phyloP scores from a whole-genome alignment of 345 rosid genomes.

The Citrus cavaleriei region DNA sequence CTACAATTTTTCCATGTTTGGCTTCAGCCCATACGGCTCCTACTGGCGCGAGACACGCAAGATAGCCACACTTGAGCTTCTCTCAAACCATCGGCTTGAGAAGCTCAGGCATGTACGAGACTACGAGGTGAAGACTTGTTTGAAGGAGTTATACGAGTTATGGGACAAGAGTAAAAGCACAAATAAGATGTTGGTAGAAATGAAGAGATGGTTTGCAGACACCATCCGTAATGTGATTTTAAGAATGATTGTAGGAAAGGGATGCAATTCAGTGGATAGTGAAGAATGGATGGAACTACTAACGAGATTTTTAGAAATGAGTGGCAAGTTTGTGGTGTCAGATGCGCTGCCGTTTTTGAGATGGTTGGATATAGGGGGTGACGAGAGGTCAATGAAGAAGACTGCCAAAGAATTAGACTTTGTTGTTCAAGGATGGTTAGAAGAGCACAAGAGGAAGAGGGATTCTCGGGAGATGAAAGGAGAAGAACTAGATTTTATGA shows the following conservation, averaged over 20 bases:
- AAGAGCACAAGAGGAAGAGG: conserved; percentile 35
- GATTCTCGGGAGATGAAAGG: neutral
- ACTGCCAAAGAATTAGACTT: conserved; percentile 18
- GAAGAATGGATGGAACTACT: conserved; percentile 9
- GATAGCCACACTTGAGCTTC: neutral
- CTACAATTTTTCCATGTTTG: conserved; percentile 19
- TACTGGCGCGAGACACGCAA: conserved; percentile 25
- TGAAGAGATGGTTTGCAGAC: conserved; percentile 33
- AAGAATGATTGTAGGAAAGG: conserved; percentile 18
- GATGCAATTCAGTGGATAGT: neutral
- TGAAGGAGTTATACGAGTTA: neutral
- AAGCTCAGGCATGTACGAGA: neutral
- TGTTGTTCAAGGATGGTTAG: conserved; percentile 25
- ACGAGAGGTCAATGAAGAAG: conserved; percentile 29
- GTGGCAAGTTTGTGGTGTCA: conserved; percentile 21
- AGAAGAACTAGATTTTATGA: conserved; percentile 31
- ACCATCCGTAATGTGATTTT: conserved; percentile 20
- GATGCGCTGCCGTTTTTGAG: conserved; percentile 33
- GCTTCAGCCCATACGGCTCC: conserved; percentile 21
- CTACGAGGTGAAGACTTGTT: neutral
- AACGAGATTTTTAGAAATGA: neutral
- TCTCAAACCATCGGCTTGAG: neutral
- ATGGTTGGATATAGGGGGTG: conserved; percentile 33
- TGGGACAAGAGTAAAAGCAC: neutral
- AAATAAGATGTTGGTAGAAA: conserved; percentile 6